Evolutionary conservation across 805 yeast genomes (phyloP), one percentile per base, ranked within the genome.

Genomic region (Scheffersomyces coipomensis): DNA sequence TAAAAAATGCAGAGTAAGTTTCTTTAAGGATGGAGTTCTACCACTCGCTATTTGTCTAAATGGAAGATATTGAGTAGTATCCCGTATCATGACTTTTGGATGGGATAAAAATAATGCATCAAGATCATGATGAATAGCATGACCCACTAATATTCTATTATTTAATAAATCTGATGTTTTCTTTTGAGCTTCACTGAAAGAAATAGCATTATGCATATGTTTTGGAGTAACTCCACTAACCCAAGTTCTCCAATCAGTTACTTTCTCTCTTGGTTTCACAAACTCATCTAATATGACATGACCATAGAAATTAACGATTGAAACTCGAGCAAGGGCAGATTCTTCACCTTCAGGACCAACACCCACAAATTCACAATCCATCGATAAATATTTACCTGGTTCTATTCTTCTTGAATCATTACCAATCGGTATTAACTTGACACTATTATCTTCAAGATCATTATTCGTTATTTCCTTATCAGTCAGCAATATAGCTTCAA

Each of bases 291-390:
- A 68, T 0, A 90, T 55, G 0, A 78, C 71, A 46, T 78, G 76
- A 0, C 97, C 97, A 53, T 78, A 83, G 56, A 73, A 88, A 56
- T 90, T 88, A 3, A 90, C 97, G 10, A 90, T 66, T 0, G 97
- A 88, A 0, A 89, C 93, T 48, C 97, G 73, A 0, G 96, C 97
- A 12, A 90, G 66, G 1, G 82, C 91, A 4, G 88, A 80, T 33
- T 72, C 78, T 26, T 53, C 52, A 5, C 95, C 95, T 8, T 80
- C 82, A 4, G 75, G 77, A 0, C 96, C 97, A 2, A 85, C 83
- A 9, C 97, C 97, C 2, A 90, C 97, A 68, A 90, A 89, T 52
- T 90, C 98, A 66, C 97, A 89, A 62, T 90, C 98, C 44, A 90
- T 78, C 1, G 96, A 88, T 2, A 89, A 43, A 49, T 76, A 89